A percentile compares a stretch with the other conserved stretches of the same genome.
Evolutionary conservation across 1,284 basidiomycete genomes (phyloP).

Genomic region (Coriolopsis trogii): DNA sequence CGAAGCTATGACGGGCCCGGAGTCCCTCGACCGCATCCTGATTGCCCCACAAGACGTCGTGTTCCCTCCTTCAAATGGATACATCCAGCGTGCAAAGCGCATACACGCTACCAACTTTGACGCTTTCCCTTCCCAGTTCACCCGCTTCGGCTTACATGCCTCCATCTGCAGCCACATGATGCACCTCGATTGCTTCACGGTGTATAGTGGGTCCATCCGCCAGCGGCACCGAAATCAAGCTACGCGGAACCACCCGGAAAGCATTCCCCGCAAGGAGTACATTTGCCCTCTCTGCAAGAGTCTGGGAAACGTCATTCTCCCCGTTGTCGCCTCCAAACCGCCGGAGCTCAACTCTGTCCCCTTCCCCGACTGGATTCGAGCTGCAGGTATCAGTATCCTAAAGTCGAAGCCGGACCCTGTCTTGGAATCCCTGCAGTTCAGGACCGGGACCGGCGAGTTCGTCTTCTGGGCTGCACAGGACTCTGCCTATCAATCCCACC

Average conservation of each 20-base stretch:
- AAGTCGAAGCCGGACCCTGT: constrained; percentile 75
- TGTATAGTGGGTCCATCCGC: constrained; percentile 87
- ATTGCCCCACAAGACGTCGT: constrained; percentile 30
- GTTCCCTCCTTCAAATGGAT: constrained; percentile 60
- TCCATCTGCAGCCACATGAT: constrained; percentile 97
- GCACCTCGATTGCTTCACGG: constrained; percentile 94
- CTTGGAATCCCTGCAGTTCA: constrained; percentile 70
- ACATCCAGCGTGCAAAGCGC: constrained; percentile 51
- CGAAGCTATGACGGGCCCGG: constrained; percentile 69
- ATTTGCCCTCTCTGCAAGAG: constrained; percentile 99
- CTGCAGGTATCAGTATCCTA: constrained; percentile 78
- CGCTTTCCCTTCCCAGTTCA: constrained; percentile 73
- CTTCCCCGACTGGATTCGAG: constrained; percentile 82
- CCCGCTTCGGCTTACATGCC: constrained; percentile 84
- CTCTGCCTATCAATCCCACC: constrained; percentile 59
- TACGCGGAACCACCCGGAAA: constrained; percentile 94
- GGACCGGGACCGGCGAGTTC: constrained; percentile 81
- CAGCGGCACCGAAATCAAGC: constrained; percentile 90
- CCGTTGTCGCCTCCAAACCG: constrained; percentile 58
- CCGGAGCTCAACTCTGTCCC: constrained; percentile 55
- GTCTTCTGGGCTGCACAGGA: constrained; percentile 85
- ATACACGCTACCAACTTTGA: constrained; percentile 60
- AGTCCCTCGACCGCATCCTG: constrained; percentile 65
- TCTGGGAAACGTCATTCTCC: constrained; percentile 92
- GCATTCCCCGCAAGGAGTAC: constrained; percentile 90